Base-by-base conservation (phyloP, 2,329 filamentous ascomycete species). In the Stagonosporopsis tanaceti region DNA sequence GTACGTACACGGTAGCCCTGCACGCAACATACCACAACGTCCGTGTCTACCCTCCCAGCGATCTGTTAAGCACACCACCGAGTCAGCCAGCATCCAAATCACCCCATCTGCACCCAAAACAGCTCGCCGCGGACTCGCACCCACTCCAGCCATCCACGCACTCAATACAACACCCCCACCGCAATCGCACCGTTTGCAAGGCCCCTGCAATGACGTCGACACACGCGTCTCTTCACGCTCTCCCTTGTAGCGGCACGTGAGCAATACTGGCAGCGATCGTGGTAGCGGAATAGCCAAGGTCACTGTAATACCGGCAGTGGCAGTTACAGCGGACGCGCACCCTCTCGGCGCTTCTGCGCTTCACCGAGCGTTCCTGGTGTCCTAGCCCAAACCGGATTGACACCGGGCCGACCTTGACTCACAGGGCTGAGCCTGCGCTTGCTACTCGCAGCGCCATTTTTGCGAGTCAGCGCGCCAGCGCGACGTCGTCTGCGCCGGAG, bases 371-470 rank as follows among this genome's bases (percentile, higher is more conserved):
- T 50, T 46, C 48, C 54, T 57, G 45, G 27, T 20, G 12, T 38
- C 22, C 27, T 30, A 56, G 34, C 40, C 47, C n/a, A 2, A 28
- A 22, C 9, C 11, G 40, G 30, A 17, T 17, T 47, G 53, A 52
- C 47, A 38, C 46, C 53, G 53, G 53, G 22, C 54, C 54, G 48
- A 57, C 5, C 15, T 27, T 14, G 2, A 12, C 22, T 34, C 47
- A 38, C 53, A 57, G 39, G 50, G 54, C 54, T 57, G 54, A 53
- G 44, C n/a, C 34, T 52, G 48, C 24, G 7, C 32, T 7, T 8
- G 7, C 27, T 42, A 22, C 9, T 30, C 47, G 17, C 32, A 42
- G 20, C 8, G 9, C 12, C 14, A 14, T 40, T 22, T 30, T n/a
- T 34, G 27, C 54, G 44, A 57, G 54, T 50, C 54, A 53, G 20